phyloP scores from a whole-genome alignment of 345 rosid genomes.

The Ricinus communis region DNA sequence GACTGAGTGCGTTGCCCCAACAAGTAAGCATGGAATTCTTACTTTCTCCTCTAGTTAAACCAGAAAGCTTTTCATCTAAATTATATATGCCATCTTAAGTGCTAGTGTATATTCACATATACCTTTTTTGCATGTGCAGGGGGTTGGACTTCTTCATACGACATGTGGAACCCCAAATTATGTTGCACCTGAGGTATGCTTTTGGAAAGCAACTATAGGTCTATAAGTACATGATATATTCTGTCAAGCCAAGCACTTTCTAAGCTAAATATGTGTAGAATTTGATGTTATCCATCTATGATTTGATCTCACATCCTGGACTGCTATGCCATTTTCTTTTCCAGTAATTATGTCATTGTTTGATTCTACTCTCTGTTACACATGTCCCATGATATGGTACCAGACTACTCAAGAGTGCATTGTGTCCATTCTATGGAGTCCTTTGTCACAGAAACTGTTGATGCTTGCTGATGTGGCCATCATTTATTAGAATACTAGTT shows the following conservation, averaged over 20 bases:
- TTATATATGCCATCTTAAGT: neutral
- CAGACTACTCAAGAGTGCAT: neutral
- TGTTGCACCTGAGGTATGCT: conserved; percentile 62
- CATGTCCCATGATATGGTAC: neutral
- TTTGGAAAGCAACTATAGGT: neutral
- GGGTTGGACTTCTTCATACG: conserved; percentile 70
- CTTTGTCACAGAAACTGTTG: no score
- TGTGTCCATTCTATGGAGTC: no score
- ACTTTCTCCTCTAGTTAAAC: neutral
- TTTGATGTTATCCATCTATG: neutral
- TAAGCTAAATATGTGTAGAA: no score
- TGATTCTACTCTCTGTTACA: neutral
- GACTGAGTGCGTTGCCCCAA: conserved; percentile 68
- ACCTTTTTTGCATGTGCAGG: conserved; percentile 35
- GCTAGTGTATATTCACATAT: neutral
- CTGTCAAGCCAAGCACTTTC: neutral
- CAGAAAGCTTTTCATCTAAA: neutral
- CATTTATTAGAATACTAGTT: no score
- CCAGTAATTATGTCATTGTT: no score
- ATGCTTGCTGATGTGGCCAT: no score
- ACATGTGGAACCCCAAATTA: conserved; percentile 97
- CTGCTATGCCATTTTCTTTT: no score
- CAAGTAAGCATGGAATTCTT: conserved; percentile 40
- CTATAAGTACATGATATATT: neutral
- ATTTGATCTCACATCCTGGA: neutral